Base-by-base conservation (phyloP, 2,329 filamentous ascomycete genomes). In the Scytalidium sp. region DNA sequence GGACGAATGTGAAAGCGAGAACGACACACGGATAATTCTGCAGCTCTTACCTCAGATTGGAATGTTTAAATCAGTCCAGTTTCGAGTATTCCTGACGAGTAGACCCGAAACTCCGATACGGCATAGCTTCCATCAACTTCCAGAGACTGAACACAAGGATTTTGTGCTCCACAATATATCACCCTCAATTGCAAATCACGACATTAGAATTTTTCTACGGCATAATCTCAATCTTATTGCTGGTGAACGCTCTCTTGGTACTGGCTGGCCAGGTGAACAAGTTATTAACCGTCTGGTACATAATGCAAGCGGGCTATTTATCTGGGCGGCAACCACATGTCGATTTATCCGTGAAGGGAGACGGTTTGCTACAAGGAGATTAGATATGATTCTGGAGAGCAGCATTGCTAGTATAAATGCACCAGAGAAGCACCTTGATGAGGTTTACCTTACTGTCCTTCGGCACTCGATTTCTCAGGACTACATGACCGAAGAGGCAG, bases 31-130 rank as follows among this genome's bases (percentile, higher is more conserved):
- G 17, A 47, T 52, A 1, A 53, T 65, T 27, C 17, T 63, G 9
- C 45, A 54, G 11, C 57, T 62, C n/a, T 41, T 64, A n/a, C 48
- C 51, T 11, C 44, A 56, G 27, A 45, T 47, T 44, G 46, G 27
- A 20, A 32, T 25, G 19, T 21, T 54, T 21, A 47, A 39, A 23
- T 56, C 9, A 8, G 46, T 56, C 6, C 50, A 46, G 17, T 43
- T 65, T 9, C 56, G 60, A 46, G 43, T 62, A 10, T 57, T 65
- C 45, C 11, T 66, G 1, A 66, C 63, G 10, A 64, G 63, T 47
- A 53, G 63, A 51, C 61, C 63, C n/a, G 60, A 63, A 27, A 22
- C 53, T 41, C 56, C 54, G 13, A 57, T 64, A 23, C 53, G 51
- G 19, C 25, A 48, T 40, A 54, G 53, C 2, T 57, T 64, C 42